Conservation (phyloP, 2,329 filamentous ascomycete genomes). For the Aspergillus japonicus region DNA sequence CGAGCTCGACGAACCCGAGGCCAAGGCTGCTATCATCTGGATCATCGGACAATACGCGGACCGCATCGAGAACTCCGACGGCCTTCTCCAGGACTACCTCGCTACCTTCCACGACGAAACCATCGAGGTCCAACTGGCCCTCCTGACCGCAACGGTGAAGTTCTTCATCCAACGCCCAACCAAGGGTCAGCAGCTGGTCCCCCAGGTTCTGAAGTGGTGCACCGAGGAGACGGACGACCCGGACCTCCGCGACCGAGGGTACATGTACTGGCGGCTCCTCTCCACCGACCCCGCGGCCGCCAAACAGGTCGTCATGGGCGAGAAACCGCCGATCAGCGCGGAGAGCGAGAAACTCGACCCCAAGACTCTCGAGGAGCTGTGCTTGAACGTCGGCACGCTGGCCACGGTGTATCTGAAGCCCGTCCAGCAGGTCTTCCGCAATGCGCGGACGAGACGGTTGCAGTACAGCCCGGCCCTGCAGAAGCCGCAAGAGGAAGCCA, state of each 20-base stretch:
- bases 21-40: slow-evolving; percentile 98
- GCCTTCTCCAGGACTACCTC: slow-evolving; percentile 88
- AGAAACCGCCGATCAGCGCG: slow-evolving; percentile 93
- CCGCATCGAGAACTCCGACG: slow-evolving; percentile 94
- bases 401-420: slow-evolving; percentile 98
- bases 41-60: slow-evolving; percentile 98
- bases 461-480: slow-evolving; percentile 84
- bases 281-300: slow-evolving; percentile 88
- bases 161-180: slow-evolving; percentile 96
- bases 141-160: slow-evolving; percentile 95
- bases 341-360: slow-evolving; percentile 94
- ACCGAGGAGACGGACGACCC: slow-evolving; percentile 99
- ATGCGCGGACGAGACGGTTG: slow-evolving; percentile 75
- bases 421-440: slow-evolving; percentile 93
- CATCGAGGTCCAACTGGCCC: slow-evolving; percentile 89
- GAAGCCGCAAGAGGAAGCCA: slow-evolving; percentile 54
- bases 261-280: slow-evolving; percentile 98
- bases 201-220: slow-evolving; percentile 95
- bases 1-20: slow-evolving; percentile 93
- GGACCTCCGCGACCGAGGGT: slow-evolving; percentile 89
- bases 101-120: slow-evolving; percentile 93
- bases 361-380: slow-evolving; percentile 91
- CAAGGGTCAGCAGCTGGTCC: slow-evolving; percentile 88
- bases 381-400: slow-evolving; percentile 89
- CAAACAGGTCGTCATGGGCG: slow-evolving; percentile 89